Evolutionary conservation across 2,329 filamentous ascomycete species (phyloP), one percentile per base, ranked within the genome.

Genomic region (Cercospora sp.): DNA sequence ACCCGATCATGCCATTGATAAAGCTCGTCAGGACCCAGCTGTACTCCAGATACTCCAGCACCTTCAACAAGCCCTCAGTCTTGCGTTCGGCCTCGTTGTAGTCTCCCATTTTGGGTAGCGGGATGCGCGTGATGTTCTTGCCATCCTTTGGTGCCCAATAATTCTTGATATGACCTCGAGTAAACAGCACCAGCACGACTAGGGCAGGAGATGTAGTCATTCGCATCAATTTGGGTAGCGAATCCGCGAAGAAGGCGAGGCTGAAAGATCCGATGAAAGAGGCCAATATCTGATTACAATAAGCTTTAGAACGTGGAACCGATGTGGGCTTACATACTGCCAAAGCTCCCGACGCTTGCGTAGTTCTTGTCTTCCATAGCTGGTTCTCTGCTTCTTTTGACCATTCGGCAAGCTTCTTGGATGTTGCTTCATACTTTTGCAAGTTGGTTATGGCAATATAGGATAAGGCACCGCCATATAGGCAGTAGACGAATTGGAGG

Each of bases 391-490:
- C 82, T 45, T 79, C 79, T 32, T 78, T 78, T 3, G 82, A 84
- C 74, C 81, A 80, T 69, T 82, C 79, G 8, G 83, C 82, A 16
- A 81, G 78, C 70, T 81, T 83, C 72, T 84, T 77, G 53, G 77
- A 75, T 28, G 79, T 79, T n/a, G 79, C 76, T 72, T 85, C 82
- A 72, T 84, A 85, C 61, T 78, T 34, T 76, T 55, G 78, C 4
- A 85, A 79, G 66, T 82, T 82, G 43, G 73, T 78, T 71, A 84
- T 81, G 55, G 83, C 79, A 57, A 79, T 73, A 68, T 79, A 81
- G 63, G 81, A 81, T 16, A 82, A 77, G 64, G 79, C 79, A 53
- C 78, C 79, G 70, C 81, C 82, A 72, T 83, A 84, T 57, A 71
- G 75, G n/a, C 78, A 75, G 34, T 84, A 78, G 16, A 76, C 71